Evolutionary conservation across 352 stramenopile genomes (phyloP).

Genomic region (Pythium rishiriense): DNA sequence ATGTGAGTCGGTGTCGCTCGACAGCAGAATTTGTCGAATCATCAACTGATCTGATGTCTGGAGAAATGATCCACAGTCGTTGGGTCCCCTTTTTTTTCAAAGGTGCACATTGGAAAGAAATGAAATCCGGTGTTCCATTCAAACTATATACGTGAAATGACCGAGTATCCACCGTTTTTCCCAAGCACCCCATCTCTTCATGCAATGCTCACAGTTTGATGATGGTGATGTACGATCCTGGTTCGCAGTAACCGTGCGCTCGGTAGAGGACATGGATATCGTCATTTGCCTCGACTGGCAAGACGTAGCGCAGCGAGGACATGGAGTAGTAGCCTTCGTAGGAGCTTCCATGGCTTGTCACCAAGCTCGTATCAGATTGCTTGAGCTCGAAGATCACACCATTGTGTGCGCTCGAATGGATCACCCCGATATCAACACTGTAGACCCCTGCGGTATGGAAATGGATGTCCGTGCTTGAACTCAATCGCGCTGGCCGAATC

Average conservation of each 20-base stretch:
- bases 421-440: background rate
- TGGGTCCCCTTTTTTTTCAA: no score
- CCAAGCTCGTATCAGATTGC: background rate
- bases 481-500: background rate
- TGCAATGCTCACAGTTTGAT: slow-evolving; percentile 9
- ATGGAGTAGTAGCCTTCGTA: background rate
- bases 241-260: background rate
- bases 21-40: no score
- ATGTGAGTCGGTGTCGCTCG: no score
- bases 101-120: no score
- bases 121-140: no score
- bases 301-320: slow-evolving; percentile 5
- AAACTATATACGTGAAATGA: no score
- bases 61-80: no score
- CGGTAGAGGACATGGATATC: background rate
- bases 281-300: background rate
- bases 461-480: background rate
- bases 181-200: no score
- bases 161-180: no score
- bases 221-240: slow-evolving; percentile 14
- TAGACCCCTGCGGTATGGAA: background rate
- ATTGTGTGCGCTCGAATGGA: background rate
- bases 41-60: no score
- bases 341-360: background rate
- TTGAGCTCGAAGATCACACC: slow-evolving; percentile 1